Evolutionary conservation across 1,284 basidiomycete species (phyloP), one percentile per base, ranked within the genome.

Genomic region (Ustilago nuda): DNA sequence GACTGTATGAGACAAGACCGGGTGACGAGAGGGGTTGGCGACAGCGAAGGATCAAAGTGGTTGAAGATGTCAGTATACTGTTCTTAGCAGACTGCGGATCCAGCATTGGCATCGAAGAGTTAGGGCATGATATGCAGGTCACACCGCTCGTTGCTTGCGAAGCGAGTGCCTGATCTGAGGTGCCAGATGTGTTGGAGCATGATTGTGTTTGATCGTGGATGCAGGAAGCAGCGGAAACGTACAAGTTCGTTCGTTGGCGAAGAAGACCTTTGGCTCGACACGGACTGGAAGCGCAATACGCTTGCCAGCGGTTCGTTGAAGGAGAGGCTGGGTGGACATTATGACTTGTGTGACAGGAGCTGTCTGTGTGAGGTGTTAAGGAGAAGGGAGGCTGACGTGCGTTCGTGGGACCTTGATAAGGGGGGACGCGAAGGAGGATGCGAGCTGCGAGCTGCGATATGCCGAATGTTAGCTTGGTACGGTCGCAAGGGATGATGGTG

Each of bases 251-350:
- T 85, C 84, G 70, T 84, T 85, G 59, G 84, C 84, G 32, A 85
- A 85, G 61, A 85, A 85, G 36, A 85, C 84, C 55, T 85, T 85
- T 35, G 84, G 84, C 71, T 85, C 84, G 19, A 85, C 84, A 32
- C 84, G 81, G 35, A 85, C 84, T 33, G 84, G 84, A 30, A 85
- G 80, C 37, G 84, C 84, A 48, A 85, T 85, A 54, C 84, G 78
- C 82, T 85, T 85, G 56, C 83, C 83, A 3, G 94, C 93, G 17
- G 95, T 97, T 69, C 97, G 92, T 87, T 99, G 96, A 54, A 99
- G 92, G 54, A 99, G 91, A 23, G 97, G 97, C 87, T 98, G 97
- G 62, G 95, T 97, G 19, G 96, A 99, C 97, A 98, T 97, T 69
- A 39, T 72, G 57, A 35, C 17, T 27, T 52, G 27, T 56, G 15